These are phyloP conservation scores for Oryza coarctata DNA, from an alignment of 176 grass and related monocot species.

Conservation along the genomic window DNA sequence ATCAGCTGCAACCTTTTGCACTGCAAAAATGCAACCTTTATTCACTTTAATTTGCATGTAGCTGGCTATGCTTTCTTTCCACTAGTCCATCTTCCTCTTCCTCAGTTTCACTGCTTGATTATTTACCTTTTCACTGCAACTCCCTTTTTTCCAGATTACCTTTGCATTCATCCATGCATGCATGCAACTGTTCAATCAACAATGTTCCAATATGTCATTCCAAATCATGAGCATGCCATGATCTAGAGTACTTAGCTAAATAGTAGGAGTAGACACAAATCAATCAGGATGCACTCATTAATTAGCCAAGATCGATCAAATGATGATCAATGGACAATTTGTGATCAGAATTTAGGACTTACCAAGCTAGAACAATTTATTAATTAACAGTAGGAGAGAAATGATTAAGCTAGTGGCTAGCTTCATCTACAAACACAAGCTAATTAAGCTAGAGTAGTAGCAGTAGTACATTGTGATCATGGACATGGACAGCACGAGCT, in stretches of 20 bases:
- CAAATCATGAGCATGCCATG: constrained; percentile 13
- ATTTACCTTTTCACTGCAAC: constrained; percentile 36
- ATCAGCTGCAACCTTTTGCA: constrained; percentile 26
- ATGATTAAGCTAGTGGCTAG: constrained; percentile 11
- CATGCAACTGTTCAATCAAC: not conserved
- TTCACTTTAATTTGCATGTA: constrained; percentile 31
- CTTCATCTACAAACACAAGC: constrained; percentile 35
- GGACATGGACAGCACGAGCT: not conserved
- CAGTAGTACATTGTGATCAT: constrained; percentile 17
- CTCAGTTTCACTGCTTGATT: not conserved
- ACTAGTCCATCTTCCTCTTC: constrained; percentile 8
- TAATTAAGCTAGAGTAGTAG: not conserved
- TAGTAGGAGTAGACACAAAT: constrained; percentile 8
- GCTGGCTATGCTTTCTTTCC: constrained; percentile 13
- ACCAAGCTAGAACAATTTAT: constrained; percentile 15
- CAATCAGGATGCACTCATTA: constrained; percentile 49
- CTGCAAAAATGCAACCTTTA: constrained; percentile 10
- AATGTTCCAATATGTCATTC: not conserved
- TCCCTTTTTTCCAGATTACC: constrained; percentile 11
- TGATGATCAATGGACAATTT: constrained; percentile 43
- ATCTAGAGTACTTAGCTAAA: not conserved
- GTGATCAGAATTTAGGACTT: not conserved
- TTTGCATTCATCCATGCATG: constrained; percentile 17
- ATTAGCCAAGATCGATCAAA: constrained; percentile 44
- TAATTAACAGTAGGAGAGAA: not conserved